Base-by-base conservation (phyloP, 2,329 filamentous ascomycete species). In the Saccharata proteae region DNA sequence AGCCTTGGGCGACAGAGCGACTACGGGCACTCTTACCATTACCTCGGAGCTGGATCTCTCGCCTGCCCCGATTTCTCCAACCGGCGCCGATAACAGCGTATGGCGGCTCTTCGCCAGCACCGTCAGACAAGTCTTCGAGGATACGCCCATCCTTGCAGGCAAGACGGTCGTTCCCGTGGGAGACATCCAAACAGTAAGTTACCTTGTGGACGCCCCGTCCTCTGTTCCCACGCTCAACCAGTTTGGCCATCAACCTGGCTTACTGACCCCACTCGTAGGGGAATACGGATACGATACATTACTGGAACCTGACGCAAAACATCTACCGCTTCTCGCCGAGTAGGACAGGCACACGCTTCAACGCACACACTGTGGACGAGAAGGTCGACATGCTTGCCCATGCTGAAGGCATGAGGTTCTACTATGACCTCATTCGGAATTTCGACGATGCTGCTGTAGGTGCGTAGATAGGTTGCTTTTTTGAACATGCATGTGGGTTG, bases 11-110 rank as follows among this genome's bases (percentile, higher is more conserved):
- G 49, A 53, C 5, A 45, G 51, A 15, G 38, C 49, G 6, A 50
- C 54, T 43, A 7, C 51, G 51, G 43, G 58, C 48, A 44, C 52
- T 38, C 6, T 50, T 24, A 32, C 26, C 42, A 4, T 54, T 51
- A 49, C 47, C 4, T 44, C 59, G 2, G 40, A 44, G 1, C 36
- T 49, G 2, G 44, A 58, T 9, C 58, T 71, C 1, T 59, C 72
- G 29, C 62, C 67, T 0, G 69, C 74, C 0, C 72, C 73, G 3
- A 57, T 77, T 1, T 69, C 73, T 0, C 69, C 73, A 0, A 70
- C 67, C 0, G 45, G 43, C 2, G 37, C 54, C 2, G 50, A 38
- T 5, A 29, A 55, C 3, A 1, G 49, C 58, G n/a, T 48, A 40
- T 30, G 47, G 49, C 6, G 55, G 43, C 45, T 30, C 3, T 61